Percentiles rank a stretch among this genome's conserved stretches.
These are phyloP conservation scores for Penicillium oxalicum DNA, from an alignment of 2,329 filamentous ascomycete species.

Conservation along the genomic window DNA sequence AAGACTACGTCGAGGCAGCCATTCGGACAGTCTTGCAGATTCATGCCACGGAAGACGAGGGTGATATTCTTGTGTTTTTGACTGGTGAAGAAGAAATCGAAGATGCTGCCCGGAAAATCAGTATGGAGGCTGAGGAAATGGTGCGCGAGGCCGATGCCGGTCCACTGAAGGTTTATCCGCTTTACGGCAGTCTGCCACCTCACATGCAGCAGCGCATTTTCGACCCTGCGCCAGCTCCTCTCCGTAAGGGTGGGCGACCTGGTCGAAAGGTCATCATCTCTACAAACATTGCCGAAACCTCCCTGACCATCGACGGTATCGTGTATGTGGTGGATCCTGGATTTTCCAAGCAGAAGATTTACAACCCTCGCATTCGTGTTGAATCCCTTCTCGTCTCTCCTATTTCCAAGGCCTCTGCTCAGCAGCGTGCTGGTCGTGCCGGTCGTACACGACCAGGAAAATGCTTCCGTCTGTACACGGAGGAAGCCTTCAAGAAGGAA, in stretches of 20 bases:
- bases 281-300: conserved; percentile 97
- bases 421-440: conserved; percentile 96
- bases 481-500: conserved; percentile 93
- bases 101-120: conserved; percentile 88
- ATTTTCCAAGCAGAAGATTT: conserved; percentile 99
- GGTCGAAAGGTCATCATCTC: conserved; percentile 93
- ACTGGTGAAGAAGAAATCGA: conserved; percentile 99
- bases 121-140: conserved; percentile 85
- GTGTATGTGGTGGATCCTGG: conserved; percentile 99
- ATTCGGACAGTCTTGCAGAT: conserved; percentile 94
- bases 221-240: conserved; percentile 71
- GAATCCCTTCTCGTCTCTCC: conserved; percentile 96
- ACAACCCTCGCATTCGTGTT: conserved; percentile 92
- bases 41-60: conserved; percentile 84
- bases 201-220: conserved; percentile 94
- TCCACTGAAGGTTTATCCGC: conserved; percentile 80
- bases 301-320: conserved; percentile 95
- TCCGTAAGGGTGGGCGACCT: conserved; percentile 69
- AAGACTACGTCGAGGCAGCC: conserved; percentile 93
- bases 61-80: conserved; percentile 88
- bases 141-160: conserved; percentile 85
- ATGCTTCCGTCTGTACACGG: conserved; percentile 95
- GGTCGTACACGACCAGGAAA: conserved; percentile 98
- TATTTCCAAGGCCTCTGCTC: conserved; percentile 94
- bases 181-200: conserved; percentile 90